Conservation (phyloP, 2,329 filamentous ascomycete genomes). For the Capronia americana region DNA sequence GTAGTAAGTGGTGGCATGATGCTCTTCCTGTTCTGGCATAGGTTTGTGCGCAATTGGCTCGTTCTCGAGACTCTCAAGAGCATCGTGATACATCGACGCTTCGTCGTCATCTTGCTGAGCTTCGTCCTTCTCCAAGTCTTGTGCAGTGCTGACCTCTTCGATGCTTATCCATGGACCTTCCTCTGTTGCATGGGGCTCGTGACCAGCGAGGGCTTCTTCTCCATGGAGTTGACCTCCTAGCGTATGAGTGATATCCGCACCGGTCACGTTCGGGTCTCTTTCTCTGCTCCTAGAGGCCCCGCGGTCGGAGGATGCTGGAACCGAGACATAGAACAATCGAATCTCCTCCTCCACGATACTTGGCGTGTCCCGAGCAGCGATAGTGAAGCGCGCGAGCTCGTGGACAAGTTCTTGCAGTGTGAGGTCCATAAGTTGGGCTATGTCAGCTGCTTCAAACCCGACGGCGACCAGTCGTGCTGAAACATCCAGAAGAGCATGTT, state of each 20-base stretch:
- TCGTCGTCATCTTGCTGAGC: neutral
- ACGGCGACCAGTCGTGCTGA: neutral
- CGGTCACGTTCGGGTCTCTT: neutral
- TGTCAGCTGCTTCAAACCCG: neutral
- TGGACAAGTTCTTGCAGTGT: neutral
- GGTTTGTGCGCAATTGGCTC: neutral
- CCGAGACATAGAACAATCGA: neutral
- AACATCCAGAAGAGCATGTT: neutral
- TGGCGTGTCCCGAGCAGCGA: neutral
- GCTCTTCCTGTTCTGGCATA: neutral
- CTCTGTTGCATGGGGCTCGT: neutral
- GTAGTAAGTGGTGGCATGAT: neutral
- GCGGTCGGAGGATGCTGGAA: neutral
- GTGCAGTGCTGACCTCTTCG: neutral
- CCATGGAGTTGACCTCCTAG: neutral
- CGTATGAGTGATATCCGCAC: neutral
- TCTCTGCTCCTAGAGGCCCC: neutral
- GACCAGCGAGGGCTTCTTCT: neutral
- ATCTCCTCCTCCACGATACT: constrained; percentile 1
- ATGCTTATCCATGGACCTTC: neutral
- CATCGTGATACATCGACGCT: neutral
- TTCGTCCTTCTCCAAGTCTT: too few species aligned
- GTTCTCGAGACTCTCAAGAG: neutral
- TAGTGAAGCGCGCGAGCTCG: neutral
- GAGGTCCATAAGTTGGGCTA: neutral